Conservation (phyloP, 2,329 filamentous ascomycete genomes). For the Conoideocrella luteorostrata region DNA sequence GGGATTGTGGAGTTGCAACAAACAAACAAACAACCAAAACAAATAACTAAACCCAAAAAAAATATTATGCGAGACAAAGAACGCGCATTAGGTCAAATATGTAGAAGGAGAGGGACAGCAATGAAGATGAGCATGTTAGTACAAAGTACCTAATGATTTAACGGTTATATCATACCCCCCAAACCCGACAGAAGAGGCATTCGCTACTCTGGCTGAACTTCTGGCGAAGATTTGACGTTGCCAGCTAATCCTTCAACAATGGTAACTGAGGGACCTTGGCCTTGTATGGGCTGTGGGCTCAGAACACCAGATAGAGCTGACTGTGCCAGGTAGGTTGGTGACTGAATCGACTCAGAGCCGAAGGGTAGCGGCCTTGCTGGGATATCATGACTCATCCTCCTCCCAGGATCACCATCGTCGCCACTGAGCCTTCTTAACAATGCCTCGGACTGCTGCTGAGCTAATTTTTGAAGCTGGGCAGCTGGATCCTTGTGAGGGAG, state of each 20-base stretch:
- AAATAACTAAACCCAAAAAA: no score
- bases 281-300: conserved; percentile 8
- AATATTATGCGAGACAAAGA: no score
- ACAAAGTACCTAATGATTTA: no score
- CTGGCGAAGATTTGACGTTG: neutral
- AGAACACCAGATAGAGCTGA: conserved; percentile 11
- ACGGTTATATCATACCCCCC: neutral
- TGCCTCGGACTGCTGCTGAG: conserved; percentile 57
- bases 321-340: conserved; percentile 21
- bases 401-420: conserved; percentile 20
- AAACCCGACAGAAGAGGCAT: neutral
- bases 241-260: neutral
- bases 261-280: neutral
- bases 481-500: conserved; percentile 57
- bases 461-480: conserved; percentile 63
- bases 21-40: no score
- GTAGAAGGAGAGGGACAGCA: no score
- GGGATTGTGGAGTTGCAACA: no score
- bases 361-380: conserved; percentile 45
- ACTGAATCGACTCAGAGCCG: conserved; percentile 39
- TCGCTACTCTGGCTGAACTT: neutral
- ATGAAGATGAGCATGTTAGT: no score
- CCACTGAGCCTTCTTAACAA: conserved; percentile 48
- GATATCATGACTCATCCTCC: conserved; percentile 32
- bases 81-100: no score